Percentiles rank a stretch among this genome's conserved stretches.
Conservation (phyloP, 169 alveolate genomes). For the Plasmodium cynomolgi region DNA sequence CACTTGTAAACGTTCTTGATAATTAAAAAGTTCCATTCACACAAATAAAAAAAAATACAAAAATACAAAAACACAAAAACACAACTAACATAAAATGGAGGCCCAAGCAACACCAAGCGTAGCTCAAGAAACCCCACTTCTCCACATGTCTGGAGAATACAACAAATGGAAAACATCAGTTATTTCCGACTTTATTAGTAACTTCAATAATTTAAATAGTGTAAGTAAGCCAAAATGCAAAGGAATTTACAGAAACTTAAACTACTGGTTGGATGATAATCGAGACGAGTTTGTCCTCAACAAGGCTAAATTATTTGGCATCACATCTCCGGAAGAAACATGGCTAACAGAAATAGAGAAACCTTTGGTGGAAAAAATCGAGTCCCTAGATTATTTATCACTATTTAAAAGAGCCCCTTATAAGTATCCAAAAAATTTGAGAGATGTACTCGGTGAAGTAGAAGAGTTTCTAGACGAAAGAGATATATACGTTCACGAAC, state of each 20-base stretch:
- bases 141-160: background rate
- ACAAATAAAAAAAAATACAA: background rate
- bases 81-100: background rate
- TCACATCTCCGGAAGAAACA: background rate
- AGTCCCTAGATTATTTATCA: background rate
- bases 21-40: background rate
- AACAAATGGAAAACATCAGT: background rate
- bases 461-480: conserved; percentile 15
- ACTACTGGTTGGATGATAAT: conserved; percentile 8
- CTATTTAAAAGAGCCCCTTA: conserved; percentile 7
- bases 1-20: background rate
- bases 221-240: background rate
- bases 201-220: background rate
- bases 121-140: background rate
- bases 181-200: background rate
- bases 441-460: background rate
- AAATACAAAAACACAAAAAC: background rate
- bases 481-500: background rate
- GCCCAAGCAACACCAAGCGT: background rate
- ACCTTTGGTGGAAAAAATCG: background rate
- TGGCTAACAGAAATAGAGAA: background rate
- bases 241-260: background rate
- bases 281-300: background rate
- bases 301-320: conserved; percentile 1
- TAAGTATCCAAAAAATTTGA: conserved; percentile 1